Evolutionary conservation across 148 eudicot species (phyloP).

Genomic region (Bassia scoparia): DNA sequence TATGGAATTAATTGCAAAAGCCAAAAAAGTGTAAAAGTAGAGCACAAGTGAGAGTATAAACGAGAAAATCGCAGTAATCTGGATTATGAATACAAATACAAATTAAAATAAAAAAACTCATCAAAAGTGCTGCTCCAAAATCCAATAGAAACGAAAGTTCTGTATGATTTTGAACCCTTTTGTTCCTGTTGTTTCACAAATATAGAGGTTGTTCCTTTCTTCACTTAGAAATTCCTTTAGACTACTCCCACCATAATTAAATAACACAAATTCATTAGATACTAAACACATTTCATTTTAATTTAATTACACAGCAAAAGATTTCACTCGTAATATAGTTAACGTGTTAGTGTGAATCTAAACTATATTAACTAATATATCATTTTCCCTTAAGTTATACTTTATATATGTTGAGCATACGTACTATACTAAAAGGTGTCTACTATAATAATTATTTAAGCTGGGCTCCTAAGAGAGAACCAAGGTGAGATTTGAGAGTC

Average conservation of each 20-base stretch:
- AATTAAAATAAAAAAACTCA: constrained; percentile 34
- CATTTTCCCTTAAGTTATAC: too few relatives aligned
- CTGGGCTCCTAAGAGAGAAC: too few relatives aligned
- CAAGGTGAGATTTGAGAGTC: neutral
- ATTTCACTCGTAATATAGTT: too few relatives aligned
- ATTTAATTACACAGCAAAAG: too few relatives aligned
- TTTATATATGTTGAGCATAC: too few relatives aligned
- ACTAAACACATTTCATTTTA: too few relatives aligned
- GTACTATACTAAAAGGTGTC: too few relatives aligned
- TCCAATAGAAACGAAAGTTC: constrained; percentile 90
- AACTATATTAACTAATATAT: too few relatives aligned
- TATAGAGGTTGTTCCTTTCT: constrained; percentile 62
- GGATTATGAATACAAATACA: too few relatives aligned
- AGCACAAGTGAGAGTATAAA: neutral
- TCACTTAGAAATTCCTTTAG: constrained; percentile 44
- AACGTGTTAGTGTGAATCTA: too few relatives aligned
- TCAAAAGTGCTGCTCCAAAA: constrained; percentile 91
- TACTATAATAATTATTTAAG: too few relatives aligned
- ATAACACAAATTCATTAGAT: neutral
- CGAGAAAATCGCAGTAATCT: neutral
- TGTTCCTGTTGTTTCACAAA: constrained; percentile 42
- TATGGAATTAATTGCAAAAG: neutral
- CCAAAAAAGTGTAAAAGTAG: neutral
- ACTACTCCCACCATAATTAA: constrained; percentile 72
- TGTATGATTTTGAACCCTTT: constrained; percentile 69